These are phyloP conservation scores for Teratosphaeria nubilosa DNA, from an alignment of 2,329 filamentous ascomycete species.

Conservation along the genomic window DNA sequence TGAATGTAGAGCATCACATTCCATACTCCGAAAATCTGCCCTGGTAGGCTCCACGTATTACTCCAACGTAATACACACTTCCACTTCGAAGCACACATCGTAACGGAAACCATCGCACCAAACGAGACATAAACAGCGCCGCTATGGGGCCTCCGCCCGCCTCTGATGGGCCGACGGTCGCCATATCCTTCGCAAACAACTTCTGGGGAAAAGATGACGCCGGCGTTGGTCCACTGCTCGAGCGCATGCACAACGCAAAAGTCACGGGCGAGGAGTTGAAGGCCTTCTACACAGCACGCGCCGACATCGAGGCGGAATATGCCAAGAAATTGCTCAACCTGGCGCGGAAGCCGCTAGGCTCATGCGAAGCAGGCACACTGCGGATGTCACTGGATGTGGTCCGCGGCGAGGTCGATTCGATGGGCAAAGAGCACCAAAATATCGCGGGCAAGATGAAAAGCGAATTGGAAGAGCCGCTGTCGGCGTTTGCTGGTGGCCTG, in stretches of 20 bases:
- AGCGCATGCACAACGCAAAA: slow-evolving; percentile 92
- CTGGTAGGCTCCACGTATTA: not conserved
- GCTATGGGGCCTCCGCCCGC: slow-evolving; percentile 24
- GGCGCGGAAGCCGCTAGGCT: slow-evolving; percentile 79
- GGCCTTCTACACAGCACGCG: slow-evolving; percentile 80
- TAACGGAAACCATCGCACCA: not conserved
- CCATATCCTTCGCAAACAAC: slow-evolving; percentile 70
- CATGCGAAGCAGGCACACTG: slow-evolving; percentile 74
- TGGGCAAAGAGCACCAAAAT: slow-evolving; percentile 84
- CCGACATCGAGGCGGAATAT: slow-evolving; percentile 94
- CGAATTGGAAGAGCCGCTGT: slow-evolving; percentile 86
- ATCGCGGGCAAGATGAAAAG: slow-evolving; percentile 93
- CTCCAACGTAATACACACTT: not conserved
- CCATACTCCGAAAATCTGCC: not conserved
- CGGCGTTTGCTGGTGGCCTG: slow-evolving; percentile 85
- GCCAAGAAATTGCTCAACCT: slow-evolving; percentile 77
- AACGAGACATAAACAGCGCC: slow-evolving; percentile 5
- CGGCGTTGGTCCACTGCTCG: slow-evolving; percentile 79
- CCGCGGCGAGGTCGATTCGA: slow-evolving; percentile 79
- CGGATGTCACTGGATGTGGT: slow-evolving; percentile 78
- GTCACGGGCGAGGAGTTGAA: slow-evolving; percentile 89
- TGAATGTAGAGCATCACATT: not conserved
- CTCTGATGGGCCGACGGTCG: slow-evolving; percentile 27
- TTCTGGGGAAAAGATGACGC: slow-evolving; percentile 99
- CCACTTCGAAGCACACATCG: not conserved